Conservation (phyloP, 768 basidiomycete species). For the Pleurotus eryngii region DNA sequence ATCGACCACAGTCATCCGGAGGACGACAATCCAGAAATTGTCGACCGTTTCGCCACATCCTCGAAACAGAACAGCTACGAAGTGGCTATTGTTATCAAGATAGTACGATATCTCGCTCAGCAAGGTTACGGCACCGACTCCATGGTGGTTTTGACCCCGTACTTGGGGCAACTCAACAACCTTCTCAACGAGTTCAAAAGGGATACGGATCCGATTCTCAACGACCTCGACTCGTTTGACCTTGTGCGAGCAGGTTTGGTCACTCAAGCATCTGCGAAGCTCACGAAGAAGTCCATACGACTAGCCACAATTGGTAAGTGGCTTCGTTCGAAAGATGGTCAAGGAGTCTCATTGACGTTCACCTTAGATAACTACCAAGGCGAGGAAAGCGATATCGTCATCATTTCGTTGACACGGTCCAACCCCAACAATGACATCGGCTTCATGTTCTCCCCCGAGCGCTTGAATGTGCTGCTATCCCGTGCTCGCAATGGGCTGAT, state of each 20-base stretch:
- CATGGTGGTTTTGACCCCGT: slow-evolving; percentile 66
- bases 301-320: slow-evolving; percentile 62
- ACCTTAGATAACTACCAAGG: slow-evolving; percentile 71
- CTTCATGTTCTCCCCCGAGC: slow-evolving; percentile 69
- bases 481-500: slow-evolving; percentile 64
- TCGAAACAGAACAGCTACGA: slow-evolving; percentile 65
- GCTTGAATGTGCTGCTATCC: slow-evolving; percentile 69
- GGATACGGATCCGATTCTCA: slow-evolving; percentile 56
- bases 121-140: slow-evolving; percentile 64
- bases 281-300: slow-evolving; percentile 44
- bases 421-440: slow-evolving; percentile 57
- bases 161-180: slow-evolving; percentile 60
- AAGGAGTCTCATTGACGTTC: background rate
- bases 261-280: slow-evolving; percentile 31
- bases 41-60: slow-evolving; percentile 42
- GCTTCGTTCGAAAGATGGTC: background rate
- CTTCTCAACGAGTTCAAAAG: slow-evolving; percentile 42
- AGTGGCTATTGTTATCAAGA: slow-evolving; percentile 61
- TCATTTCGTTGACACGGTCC: slow-evolving; percentile 59
- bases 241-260: slow-evolving; percentile 56
- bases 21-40: slow-evolving; percentile 37
- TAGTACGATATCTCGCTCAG: slow-evolving; percentile 61
- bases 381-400: slow-evolving; percentile 69
- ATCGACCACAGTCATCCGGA: slow-evolving; percentile 56
- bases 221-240: slow-evolving; percentile 60